Base-by-base conservation (phyloP, 202 grass and related monocot genomes). In the Setaria viridis region DNA sequence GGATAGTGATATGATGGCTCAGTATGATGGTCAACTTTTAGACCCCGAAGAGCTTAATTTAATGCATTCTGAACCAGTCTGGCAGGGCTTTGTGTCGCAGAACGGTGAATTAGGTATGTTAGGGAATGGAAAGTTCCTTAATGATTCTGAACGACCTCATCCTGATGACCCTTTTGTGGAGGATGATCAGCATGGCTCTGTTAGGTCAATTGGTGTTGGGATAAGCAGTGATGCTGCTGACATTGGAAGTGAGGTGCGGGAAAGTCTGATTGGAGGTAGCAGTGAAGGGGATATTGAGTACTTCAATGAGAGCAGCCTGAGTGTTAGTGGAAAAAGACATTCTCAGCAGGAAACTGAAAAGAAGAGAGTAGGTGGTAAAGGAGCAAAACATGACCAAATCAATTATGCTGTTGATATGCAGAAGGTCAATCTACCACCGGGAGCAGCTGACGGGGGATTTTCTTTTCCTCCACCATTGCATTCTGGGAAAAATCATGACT, bases 161-260 rank as follows among this genome's bases (percentile, higher is more conserved):
- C 80, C 88, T 30, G 91, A 94, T 82, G 93, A 96, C 39, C 90
- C 94, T 80, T 95, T 99, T 90, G 85, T 91, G 74, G 97, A 97
- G 86, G 94, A 99, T 85, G 97, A 99, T 84, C 97, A 94, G 54
- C 90, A 99, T 85, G 97, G 97, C 59, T 99, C 97, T 12, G 94
- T 99, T 67, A 90, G 97, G 74, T 99, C 97, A 19, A 94, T 99
- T 87, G 97, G 97, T 74, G 97, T 99, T 82, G 97, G 97, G 48
- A 93, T 95, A 79, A 94, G 88, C 73, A 99, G 97, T 74, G 97
- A 99, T 91, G 85, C 90, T 88, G 97, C 97, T 90, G 97, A 99
- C 62, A 80, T 99, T 74, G 97, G 97, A 37, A 99, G 97, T 82
- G 97, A 99, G 85, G 92, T 99, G 65, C 93, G 94, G 41, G 93